Base-by-base conservation (phyloP, 2,329 filamentous ascomycete genomes). In the Colletotrichum lupini region DNA sequence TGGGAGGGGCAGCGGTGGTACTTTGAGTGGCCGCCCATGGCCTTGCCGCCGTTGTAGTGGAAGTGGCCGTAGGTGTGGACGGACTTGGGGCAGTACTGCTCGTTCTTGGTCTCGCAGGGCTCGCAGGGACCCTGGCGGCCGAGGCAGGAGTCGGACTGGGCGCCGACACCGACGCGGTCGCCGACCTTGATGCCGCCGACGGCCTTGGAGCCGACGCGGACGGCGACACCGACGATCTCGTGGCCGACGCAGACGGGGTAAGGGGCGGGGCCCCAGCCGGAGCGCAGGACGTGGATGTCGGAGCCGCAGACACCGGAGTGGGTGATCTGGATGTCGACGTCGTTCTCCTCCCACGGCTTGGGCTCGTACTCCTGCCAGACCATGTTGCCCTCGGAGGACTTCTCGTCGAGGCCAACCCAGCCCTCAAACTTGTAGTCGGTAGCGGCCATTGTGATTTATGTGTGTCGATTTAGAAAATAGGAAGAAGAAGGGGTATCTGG, bases 281-380 rank as follows among this genome's bases (percentile, higher is more conserved):
- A 88, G 49, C 87, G 84, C 7, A 92, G 83, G 2, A 84, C 87
- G 81, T 92, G 90, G 35, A 92, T 62, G 75, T 92, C 91, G 1
- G 87, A 88, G 67, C 90, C 91, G 78, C 91, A 93, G 75, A 93
- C 87, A 74, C 91, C 91, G 77, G 90, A 92, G 82, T 92, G 90
- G 3, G 89, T 88, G 75, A 93, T 83, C 77, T 88, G 85, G 77
- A 93, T 91, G 77, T 93, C 91, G 64, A 93, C 81, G 76, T 93
- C 90, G 28, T 85, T 88, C 79, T 93, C 91, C 65, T 91, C 87
- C 88, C 90, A 93, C 9, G 82, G 81, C 84, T 93, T 93, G 37
- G 90, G 90, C 80, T 90, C 85, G 68, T 88, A 92, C 73, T 88
- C 82, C 57, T 82, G 82, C 87, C 88, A 89, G 28, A 83, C 79